Conservation (phyloP, 2,329 filamentous ascomycete genomes). For the Cadophora sp. region DNA sequence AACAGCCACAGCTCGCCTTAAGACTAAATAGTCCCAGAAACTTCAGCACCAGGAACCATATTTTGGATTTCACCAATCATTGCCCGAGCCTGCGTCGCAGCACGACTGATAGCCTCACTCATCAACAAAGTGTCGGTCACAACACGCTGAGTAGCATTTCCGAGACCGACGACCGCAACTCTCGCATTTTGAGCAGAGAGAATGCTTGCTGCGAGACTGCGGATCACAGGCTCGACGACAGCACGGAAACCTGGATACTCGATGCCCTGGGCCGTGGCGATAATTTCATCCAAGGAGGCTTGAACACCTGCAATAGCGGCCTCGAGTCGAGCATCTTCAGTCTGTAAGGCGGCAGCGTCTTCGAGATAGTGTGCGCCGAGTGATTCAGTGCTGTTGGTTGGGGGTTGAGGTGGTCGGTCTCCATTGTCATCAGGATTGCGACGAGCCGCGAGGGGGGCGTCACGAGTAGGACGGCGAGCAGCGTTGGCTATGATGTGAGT, state of each 20-base stretch:
- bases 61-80: neutral
- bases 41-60: neutral
- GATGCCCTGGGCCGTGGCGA: neutral
- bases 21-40: neutral
- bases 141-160: neutral
- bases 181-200: slow-evolving; percentile 7
- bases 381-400: neutral
- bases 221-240: slow-evolving; percentile 1
- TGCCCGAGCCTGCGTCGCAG: neutral
- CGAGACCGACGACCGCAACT: neutral
- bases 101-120: slow-evolving; percentile 1
- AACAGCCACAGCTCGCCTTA: neutral
- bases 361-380: slow-evolving; percentile 4
- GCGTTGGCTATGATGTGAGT: neutral
- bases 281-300: neutral
- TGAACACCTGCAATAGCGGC: neutral
- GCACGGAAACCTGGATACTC: neutral
- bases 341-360: neutral
- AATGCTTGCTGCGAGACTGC: neutral
- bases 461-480: neutral
- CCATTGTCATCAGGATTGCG: neutral
- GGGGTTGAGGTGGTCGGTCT: neutral
- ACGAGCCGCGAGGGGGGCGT: neutral
- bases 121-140: neutral
- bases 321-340: slow-evolving; percentile 4